Evolutionary conservation across 2,329 filamentous ascomycete species (phyloP).

Genomic region (Monosporascus cannonballus): DNA sequence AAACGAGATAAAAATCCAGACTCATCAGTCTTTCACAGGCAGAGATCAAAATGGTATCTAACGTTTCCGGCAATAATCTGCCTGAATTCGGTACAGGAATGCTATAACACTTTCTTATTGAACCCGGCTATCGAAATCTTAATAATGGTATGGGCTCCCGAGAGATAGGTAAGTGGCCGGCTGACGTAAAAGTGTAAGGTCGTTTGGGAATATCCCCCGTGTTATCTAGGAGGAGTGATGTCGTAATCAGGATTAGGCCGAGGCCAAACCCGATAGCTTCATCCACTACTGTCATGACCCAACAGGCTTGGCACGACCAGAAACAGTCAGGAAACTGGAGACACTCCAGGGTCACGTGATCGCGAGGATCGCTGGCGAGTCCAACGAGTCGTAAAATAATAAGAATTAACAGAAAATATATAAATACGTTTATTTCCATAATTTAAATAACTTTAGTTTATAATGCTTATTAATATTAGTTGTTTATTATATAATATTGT

Average conservation of each 20-base stretch:
- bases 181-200: conserved; percentile 42
- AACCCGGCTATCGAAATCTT: conserved; percentile 60
- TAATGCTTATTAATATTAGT: too few species aligned
- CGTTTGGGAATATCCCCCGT: conserved; percentile 71
- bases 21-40: too few species aligned
- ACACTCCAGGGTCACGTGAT: too few species aligned
- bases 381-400: too few species aligned
- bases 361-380: too few species aligned
- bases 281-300: too few species aligned
- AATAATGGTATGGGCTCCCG: conserved; percentile 60
- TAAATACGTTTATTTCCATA: too few species aligned
- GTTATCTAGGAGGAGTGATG: conserved; percentile 53
- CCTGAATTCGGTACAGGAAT: conserved; percentile 44
- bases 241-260: conserved; percentile 59
- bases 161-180: conserved; percentile 3
- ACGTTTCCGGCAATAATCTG: not conserved
- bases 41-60: not conserved
- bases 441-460: too few species aligned
- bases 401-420: too few species aligned
- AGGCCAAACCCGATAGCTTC: conserved; percentile 68
- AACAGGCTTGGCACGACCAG: too few species aligned
- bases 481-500: too few species aligned
- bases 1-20: not conserved
- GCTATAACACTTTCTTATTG: conserved; percentile 63
- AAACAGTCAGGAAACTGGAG: too few species aligned